These are phyloP conservation scores for Alternaria panax DNA, from an alignment of 2,329 filamentous ascomycete genomes.

Conservation along the genomic window DNA sequence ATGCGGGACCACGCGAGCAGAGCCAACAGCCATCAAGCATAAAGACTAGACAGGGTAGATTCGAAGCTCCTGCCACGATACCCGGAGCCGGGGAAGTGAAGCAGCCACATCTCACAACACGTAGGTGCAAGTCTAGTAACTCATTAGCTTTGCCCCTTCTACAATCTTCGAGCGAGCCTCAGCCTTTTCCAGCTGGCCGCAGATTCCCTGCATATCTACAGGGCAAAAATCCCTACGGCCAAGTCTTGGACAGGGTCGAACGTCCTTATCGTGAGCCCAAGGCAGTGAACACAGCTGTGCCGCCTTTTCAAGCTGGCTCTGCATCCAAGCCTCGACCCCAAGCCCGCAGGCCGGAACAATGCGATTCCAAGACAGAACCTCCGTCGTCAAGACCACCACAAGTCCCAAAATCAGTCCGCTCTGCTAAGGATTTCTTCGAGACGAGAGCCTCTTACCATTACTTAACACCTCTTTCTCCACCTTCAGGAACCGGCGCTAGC, in stretches of 20 bases:
- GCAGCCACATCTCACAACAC: slow-evolving; percentile 11
- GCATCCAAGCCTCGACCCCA: slow-evolving; percentile 29
- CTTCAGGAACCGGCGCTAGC: slow-evolving; percentile 12
- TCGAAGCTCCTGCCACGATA: slow-evolving; percentile 12
- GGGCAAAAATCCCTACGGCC: slow-evolving; percentile 45
- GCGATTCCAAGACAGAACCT: slow-evolving; percentile 11
- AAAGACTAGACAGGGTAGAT: slow-evolving; percentile 21
- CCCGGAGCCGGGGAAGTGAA: slow-evolving; percentile 8
- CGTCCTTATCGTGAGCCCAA: slow-evolving; percentile 29
- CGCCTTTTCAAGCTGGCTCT: slow-evolving; percentile 33
- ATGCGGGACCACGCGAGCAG: slow-evolving; percentile 21
- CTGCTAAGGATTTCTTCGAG: slow-evolving; percentile 40
- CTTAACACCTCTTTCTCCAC: slow-evolving; percentile 20
- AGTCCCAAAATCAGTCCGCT: slow-evolving; percentile 32
- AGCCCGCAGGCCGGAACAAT: slow-evolving; percentile 1
- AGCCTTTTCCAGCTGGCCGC: slow-evolving; percentile 13
- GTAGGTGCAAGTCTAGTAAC: slow-evolving; percentile 15
- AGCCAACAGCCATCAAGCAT: slow-evolving; percentile 15
- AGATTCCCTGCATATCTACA: slow-evolving; percentile 39
- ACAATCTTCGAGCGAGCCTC: slow-evolving; percentile 11
- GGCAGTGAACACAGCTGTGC: slow-evolving; percentile 7
- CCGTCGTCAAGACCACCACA: slow-evolving; percentile 20
- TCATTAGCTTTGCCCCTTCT: slow-evolving; percentile 13
- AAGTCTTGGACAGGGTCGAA: slow-evolving; percentile 34
- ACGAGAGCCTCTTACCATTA: slow-evolving; percentile 28